A percentile compares a stretch with the other conserved stretches of the same genome.
Conservation (phyloP, 805 yeast species). For the Barnettozyma pratensis region DNA sequence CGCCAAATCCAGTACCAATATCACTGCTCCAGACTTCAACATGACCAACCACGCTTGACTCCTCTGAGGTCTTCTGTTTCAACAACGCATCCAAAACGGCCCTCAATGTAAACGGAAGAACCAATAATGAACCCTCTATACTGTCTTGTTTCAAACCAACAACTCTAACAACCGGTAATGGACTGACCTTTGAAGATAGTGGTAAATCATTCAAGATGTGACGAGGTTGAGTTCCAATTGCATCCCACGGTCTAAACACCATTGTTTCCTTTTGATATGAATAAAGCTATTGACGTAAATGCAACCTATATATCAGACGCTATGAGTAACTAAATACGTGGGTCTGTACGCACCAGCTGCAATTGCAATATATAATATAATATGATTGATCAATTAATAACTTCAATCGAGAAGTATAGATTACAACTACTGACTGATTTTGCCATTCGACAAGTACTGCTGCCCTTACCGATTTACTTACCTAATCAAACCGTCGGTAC, state of each 20-base stretch:
- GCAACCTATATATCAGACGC: too few relatives aligned
- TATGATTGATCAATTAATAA: too few relatives aligned
- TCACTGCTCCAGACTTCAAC: slow-evolving; percentile 2
- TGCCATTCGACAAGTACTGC: too few relatives aligned
- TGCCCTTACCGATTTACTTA: too few relatives aligned
- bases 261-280: not conserved
- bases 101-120: slow-evolving; percentile 4
- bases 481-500: too few relatives aligned
- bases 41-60: not conserved
- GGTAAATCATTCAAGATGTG: slow-evolving; percentile 5
- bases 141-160: not conserved
- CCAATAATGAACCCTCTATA: slow-evolving; percentile 1
- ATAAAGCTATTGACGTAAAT: too few relatives aligned
- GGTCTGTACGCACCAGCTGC: too few relatives aligned
- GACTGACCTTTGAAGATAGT: not conserved
- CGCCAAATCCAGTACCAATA: not conserved
- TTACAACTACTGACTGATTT: too few relatives aligned
- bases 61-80: not conserved
- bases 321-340: too few relatives aligned
- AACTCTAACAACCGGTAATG: slow-evolving; percentile 3
- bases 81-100: slow-evolving; percentile 2
- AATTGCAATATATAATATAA: too few relatives aligned
- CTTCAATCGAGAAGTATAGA: too few relatives aligned
- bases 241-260: slow-evolving; percentile 11
- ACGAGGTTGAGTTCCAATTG: slow-evolving; percentile 7